A percentile compares a stretch with the other conserved stretches of the same genome.
Conservation (phyloP, 345 rosid species). For the Salix dunnii region DNA sequence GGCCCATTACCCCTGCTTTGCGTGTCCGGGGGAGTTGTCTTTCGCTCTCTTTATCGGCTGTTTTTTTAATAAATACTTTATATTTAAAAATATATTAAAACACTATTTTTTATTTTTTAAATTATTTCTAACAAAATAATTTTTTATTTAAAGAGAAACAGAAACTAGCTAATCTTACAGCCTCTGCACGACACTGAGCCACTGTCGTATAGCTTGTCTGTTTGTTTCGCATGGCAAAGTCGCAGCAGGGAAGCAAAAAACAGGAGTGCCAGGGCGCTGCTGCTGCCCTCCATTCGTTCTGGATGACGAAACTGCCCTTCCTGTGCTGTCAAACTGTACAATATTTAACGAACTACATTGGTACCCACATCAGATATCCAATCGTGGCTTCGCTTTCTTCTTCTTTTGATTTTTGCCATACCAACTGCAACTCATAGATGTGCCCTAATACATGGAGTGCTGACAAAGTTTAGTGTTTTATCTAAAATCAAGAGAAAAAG, state of each 20-base stretch:
- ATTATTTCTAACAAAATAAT: too few species aligned
- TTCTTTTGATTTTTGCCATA: too few species aligned
- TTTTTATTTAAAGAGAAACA: too few species aligned
- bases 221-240: not conserved
- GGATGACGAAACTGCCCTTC: not conserved
- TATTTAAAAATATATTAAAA: too few species aligned
- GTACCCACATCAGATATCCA: not conserved
- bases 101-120: too few species aligned
- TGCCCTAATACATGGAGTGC: not conserved
- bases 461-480: not conserved
- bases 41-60: too few species aligned
- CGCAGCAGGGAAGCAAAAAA: not conserved
- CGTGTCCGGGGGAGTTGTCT: too few species aligned
- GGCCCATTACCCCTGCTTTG: too few species aligned
- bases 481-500: too few species aligned
- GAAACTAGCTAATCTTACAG: not conserved
- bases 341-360: not conserved
- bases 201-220: not conserved
- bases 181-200: not conserved
- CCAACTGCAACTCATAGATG: too few species aligned
- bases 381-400: not conserved
- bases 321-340: not conserved
- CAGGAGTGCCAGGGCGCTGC: not conserved
- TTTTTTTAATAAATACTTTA: too few species aligned
- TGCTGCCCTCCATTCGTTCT: not conserved